These are phyloP conservation scores for Calonectria leucothoes DNA, from an alignment of 2,329 filamentous ascomycete genomes.

Conservation along the genomic window DNA sequence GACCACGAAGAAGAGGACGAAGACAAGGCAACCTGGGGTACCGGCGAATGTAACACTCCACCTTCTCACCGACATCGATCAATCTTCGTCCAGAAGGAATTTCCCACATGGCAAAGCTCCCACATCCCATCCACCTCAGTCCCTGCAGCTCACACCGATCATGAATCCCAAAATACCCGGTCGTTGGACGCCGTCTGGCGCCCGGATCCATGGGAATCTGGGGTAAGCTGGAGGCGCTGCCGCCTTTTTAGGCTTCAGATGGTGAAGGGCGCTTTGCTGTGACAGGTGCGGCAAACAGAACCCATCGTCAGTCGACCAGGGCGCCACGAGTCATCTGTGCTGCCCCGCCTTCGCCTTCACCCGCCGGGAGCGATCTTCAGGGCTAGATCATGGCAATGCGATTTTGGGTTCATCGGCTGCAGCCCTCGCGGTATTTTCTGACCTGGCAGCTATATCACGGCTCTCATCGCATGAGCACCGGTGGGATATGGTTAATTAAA, in stretches of 20 bases:
- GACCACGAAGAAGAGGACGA: background rate
- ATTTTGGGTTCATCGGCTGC: background rate
- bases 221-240: slow-evolving; percentile 23
- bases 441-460: background rate
- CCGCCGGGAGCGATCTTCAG: slow-evolving; percentile 16
- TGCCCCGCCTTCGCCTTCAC: slow-evolving; percentile 13
- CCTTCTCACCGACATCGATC: slow-evolving; percentile 19
- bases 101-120: slow-evolving; percentile 21
- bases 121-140: background rate
- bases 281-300: slow-evolving; percentile 39
- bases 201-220: slow-evolving; percentile 25
- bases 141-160: slow-evolving; percentile 24
- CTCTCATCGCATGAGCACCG: background rate
- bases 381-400: slow-evolving; percentile 15
- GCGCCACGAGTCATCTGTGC: slow-evolving; percentile 12
- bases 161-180: slow-evolving; percentile 21
- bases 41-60: slow-evolving; percentile 4
- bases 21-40: background rate
- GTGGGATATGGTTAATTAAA: background rate
- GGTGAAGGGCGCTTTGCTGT: slow-evolving; percentile 36
- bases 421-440: slow-evolving; percentile 15
- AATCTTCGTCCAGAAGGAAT: slow-evolving; percentile 17
- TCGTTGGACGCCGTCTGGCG: slow-evolving; percentile 15
- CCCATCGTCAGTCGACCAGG: slow-evolving; percentile 13
- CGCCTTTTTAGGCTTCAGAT: slow-evolving; percentile 29